Percentiles rank a stretch among this genome's conserved stretches.
Evolutionary conservation across 495 filamentous ascomycete genomes (phyloP).

Genomic region (Talaromyces liani): DNA sequence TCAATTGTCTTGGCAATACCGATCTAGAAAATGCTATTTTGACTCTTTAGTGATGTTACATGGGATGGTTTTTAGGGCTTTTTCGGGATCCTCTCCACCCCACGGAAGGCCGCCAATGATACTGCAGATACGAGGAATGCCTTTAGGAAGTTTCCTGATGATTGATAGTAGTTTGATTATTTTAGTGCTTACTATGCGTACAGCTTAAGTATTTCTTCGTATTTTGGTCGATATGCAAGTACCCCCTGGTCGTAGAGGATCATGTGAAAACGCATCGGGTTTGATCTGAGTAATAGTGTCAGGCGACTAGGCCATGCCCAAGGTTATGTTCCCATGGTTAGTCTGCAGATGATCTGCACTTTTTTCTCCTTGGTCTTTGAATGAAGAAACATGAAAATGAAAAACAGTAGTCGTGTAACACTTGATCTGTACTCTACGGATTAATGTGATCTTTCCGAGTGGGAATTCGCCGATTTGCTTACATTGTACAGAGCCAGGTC

Average conservation of each 20-base stretch:
- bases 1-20: not conserved
- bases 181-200: not conserved
- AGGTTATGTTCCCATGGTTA: not conserved
- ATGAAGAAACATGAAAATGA: no score
- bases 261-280: not conserved
- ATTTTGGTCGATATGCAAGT: not conserved
- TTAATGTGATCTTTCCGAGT: no score
- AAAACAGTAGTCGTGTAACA: no score
- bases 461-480: no score
- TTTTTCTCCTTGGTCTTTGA: not conserved
- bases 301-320: not conserved
- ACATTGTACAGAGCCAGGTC: no score
- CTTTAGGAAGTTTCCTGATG: not conserved
- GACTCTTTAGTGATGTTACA: not conserved
- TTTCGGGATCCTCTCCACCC: not conserved
- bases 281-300: not conserved
- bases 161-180: not conserved
- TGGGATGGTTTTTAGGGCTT: not conserved
- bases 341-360: constrained; percentile 2
- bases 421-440: not conserved
- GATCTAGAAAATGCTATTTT: not conserved
- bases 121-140: not conserved
- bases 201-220: not conserved
- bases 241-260: not conserved
- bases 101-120: not conserved